phyloP scores from a whole-genome alignment of 2,329 filamentous ascomycete species.

The Chaetomiaceae sp. region DNA sequence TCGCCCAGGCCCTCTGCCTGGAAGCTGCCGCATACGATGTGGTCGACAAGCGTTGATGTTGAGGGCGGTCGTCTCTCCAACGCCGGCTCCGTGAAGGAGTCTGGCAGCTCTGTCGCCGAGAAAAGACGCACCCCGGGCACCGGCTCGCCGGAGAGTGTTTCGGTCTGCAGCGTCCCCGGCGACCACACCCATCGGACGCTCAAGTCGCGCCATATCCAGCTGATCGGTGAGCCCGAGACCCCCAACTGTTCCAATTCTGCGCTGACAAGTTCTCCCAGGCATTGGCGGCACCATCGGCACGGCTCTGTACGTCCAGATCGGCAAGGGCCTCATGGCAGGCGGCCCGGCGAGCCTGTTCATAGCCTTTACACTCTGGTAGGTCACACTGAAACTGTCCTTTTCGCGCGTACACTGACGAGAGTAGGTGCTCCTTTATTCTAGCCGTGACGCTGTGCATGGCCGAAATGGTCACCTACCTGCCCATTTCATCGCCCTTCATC shows the following conservation, averaged over 20 bases:
- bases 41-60: constrained; percentile 11
- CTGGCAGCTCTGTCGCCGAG: constrained; percentile 6
- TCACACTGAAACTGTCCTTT: too few species aligned
- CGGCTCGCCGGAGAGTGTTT: constrained; percentile 11
- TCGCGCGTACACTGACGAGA: too few species aligned
- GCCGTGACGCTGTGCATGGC: constrained; percentile 57
- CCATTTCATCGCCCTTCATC: constrained; percentile 73
- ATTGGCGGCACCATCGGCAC: constrained; percentile 62
- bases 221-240: constrained; percentile 34
- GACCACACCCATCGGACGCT: constrained; percentile 47
- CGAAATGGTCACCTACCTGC: constrained; percentile 72
- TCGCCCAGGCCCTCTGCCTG: not conserved
- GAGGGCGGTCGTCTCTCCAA: constrained; percentile 5
- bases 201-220: constrained; percentile 51
- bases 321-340: constrained; percentile 50
- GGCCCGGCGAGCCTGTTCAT: constrained; percentile 54
- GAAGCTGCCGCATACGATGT: constrained; percentile 5
- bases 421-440: constrained; percentile 54
- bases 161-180: constrained; percentile 14
- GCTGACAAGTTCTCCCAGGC: constrained; percentile 31
- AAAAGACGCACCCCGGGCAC: constrained; percentile 10
- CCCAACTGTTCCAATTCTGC: not conserved
- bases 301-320: constrained; percentile 55
- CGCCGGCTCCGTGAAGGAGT: too few species aligned
- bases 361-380: constrained; percentile 58